A percentile compares a stretch with the other conserved stretches of the same genome.
Evolutionary conservation across 2,329 filamentous ascomycete genomes (phyloP).

Genomic region (Epichloe hybrida): DNA sequence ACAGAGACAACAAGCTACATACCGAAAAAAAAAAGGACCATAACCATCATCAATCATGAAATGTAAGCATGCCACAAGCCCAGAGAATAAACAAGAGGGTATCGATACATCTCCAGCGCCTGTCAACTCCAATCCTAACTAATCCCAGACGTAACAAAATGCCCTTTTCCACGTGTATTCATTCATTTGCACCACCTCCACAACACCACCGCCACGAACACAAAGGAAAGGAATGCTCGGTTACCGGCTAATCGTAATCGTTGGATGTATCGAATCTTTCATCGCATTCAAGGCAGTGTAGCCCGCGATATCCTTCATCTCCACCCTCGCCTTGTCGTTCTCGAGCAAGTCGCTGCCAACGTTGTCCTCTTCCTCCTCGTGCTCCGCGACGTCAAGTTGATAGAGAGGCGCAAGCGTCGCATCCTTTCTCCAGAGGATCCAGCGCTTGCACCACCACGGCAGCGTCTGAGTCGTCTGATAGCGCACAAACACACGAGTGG

Average conservation of each 20-base stretch:
- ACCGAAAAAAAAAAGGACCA: not conserved
- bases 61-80: not conserved
- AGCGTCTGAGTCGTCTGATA: constrained; percentile 44
- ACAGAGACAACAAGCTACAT: too few species aligned
- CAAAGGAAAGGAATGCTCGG: not conserved
- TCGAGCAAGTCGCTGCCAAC: constrained; percentile 20
- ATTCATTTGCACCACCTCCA: not conserved
- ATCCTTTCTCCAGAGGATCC: constrained; percentile 36
- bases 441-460: constrained; percentile 48
- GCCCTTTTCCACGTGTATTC: not conserved
- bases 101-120: constrained; percentile 8
- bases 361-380: constrained; percentile 15
- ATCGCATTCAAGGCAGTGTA: constrained; percentile 10
- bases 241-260: not conserved
- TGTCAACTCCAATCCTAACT: not conserved
- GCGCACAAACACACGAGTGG: constrained; percentile 39
- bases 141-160: not conserved
- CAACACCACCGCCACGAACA: not conserved
- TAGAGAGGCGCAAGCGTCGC: constrained; percentile 29
- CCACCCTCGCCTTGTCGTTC: constrained; percentile 25
- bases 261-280: not conserved
- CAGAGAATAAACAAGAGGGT: constrained; percentile 4
- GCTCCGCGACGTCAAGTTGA: constrained; percentile 23
- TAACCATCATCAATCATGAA: not conserved
- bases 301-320: constrained; percentile 24